Evolutionary conservation across 2,329 filamentous ascomycete genomes (phyloP), one percentile per base, ranked within the genome.

Genomic region (Sporothrix schenckii): DNA sequence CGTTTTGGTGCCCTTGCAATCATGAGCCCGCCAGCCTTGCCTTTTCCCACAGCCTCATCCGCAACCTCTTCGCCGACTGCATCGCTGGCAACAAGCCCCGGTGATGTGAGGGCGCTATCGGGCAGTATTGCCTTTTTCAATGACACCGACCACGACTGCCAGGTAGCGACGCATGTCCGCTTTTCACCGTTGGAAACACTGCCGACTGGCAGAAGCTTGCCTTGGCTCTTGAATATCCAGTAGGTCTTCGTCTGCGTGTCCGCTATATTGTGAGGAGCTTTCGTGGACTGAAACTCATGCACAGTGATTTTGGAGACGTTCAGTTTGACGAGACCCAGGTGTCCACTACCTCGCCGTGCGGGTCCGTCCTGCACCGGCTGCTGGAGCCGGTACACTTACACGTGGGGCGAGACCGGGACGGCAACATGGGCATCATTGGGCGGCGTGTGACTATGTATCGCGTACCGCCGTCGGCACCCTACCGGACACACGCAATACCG

Each of bases 1-100:
- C 69, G 73, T 30, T 74, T 70, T 49, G 73, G 73, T 11, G 73
- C 73, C 3, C 69, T 74, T 16, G 73, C 73, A 44, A 66, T 73
- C 11, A 61, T 74, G 13, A 65, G 58, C 49, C 61, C 72, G 14
- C 19, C 56, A 11, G 19, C 27, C 19, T 50, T 47, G 0, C n/a
- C 61, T 5, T 56, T 27, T 2, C 21, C 69, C n/a, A 9, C 49
- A 44, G 44, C 9, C 7, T 54, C 68, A 6, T 69, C 60, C 4
- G 2, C 60, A 21, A 34, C 44, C 7, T 34, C 47, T 4, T 58
- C 60, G n/a, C 50, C 50, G 1, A 16, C 50, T 7, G 41, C 41
- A 4, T 67, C 66, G 16, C 39, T 27, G 16, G 11, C 2, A 39
- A 3, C 14, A 3, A 53, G 11, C 24, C n/a, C 47, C 6, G 19